A percentile compares a stretch with the other conserved stretches of the same genome.
Evolutionary conservation across 768 basidiomycete genomes (phyloP).

Genomic region (Leccinum pellstonianum): DNA sequence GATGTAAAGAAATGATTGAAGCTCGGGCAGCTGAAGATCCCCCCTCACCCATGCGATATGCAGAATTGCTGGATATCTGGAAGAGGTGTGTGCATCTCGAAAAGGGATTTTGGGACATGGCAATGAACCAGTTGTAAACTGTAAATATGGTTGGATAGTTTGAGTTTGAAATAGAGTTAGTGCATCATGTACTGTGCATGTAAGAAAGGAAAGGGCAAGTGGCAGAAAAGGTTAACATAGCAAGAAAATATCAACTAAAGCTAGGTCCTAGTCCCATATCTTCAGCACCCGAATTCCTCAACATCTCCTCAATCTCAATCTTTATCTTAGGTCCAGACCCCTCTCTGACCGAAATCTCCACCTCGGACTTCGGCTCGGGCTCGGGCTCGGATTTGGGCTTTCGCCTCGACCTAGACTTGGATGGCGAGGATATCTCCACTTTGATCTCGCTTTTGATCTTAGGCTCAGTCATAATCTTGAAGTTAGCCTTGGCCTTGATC

Average conservation of each 20-base stretch:
- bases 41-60: constrained; percentile 56
- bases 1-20: constrained; percentile 68
- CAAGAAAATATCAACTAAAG: background rate
- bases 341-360: background rate
- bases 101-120: constrained; percentile 86
- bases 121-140: constrained; percentile 33
- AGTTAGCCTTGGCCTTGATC: constrained; percentile 13
- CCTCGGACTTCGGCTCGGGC: background rate
- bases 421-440: background rate
- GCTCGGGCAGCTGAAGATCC: constrained; percentile 55
- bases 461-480: constrained; percentile 38
- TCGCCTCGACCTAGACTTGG: background rate
- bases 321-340: background rate
- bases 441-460: constrained; percentile 20
- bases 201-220: too few species aligned
- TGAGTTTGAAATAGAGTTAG: background rate
- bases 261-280: background rate
- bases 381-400: background rate
- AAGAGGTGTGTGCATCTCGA: constrained; percentile 74
- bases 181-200: too few species aligned
- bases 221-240: too few species aligned
- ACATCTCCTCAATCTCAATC: background rate
- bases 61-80: constrained; percentile 74
- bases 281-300: background rate
- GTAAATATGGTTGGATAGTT: background rate